Base-by-base conservation (phyloP, 2,329 filamentous ascomycete genomes). In the Lecanoromycetidae sp. region DNA sequence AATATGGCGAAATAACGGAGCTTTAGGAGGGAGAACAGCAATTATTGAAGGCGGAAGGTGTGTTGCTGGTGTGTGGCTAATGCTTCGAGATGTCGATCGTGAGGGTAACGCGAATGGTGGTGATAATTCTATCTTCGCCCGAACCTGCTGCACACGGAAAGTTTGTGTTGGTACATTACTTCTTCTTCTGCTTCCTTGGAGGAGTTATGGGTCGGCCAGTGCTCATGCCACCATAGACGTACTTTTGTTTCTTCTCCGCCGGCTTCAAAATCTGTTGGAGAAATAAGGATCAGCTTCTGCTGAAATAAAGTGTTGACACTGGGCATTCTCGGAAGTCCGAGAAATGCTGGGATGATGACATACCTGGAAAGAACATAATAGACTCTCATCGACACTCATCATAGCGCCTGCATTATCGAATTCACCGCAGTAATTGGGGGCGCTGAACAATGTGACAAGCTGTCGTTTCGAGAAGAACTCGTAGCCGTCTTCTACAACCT, bases 231-330 rank as follows among this genome's bases (percentile, higher is more conserved):
- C 74, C 75, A 72, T 80, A 77, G 65, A 93, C 88, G 76, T 94
- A 96, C 88, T 96, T 96, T 86, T 95, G 90, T 82, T 98, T 98
- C 82, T 98, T 98, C 79, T 98, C 91, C 69, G 91, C 91, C 63
- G 91, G 91, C 76, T 96, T 98, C 74, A 98, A 77, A 65, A 98
- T 96, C 87, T 94, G 58, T 23, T n/a, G 13, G 27, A 12, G 2
- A 25, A 20, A 22, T 5, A 8, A 22, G 10, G 5, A 9, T 42
- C 20, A 37, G 26, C n/a, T 36, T 26, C 8, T 8, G 23, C 29
- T 15, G 23, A 19, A 36, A 4, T 13, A 19, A 33, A 10, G 4
- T 26, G 5, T 15, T 15, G 26, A n/a, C 15, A 17, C 25, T 37
- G 36, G 19, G n/a, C 13, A 8, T 15, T 39, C 19, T 27, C 15